phyloP scores from a whole-genome alignment of 2,329 filamentous ascomycete species.

The Emericellopsis cladophorae region DNA sequence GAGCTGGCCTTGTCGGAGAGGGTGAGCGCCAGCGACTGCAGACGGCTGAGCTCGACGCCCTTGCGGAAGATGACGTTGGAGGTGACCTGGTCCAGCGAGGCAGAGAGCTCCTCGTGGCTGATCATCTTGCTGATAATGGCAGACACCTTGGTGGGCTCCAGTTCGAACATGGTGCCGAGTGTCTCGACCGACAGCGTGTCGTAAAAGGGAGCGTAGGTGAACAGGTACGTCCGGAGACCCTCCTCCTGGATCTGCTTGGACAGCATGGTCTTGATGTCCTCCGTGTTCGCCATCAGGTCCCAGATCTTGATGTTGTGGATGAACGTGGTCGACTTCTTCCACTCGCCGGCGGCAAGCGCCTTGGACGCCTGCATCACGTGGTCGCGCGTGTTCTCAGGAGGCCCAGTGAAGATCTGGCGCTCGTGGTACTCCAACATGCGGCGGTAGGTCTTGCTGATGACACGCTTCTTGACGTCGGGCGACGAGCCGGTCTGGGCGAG shows the following conservation, averaged over 20 bases:
- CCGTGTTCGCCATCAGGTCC: conserved; percentile 88
- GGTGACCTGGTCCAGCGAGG: conserved; percentile 95
- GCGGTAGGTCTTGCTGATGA: conserved; percentile 99
- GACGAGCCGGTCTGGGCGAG: conserved; percentile 94
- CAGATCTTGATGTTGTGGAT: conserved; percentile 99
- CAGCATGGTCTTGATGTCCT: conserved; percentile 94
- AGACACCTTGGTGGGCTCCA: conserved; percentile 80
- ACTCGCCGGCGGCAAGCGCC: conserved; percentile 90
- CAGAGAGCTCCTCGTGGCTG: conserved; percentile 93
- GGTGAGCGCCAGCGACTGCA: conserved; percentile 89
- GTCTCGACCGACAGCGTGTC: conserved; percentile 84
- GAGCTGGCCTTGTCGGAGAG: conserved; percentile 92
- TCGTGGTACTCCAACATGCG: conserved; percentile 99
- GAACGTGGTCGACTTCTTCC: conserved; percentile 91
- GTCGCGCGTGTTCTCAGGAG: conserved; percentile 96
- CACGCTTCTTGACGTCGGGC: conserved; percentile 90
- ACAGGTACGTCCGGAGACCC: conserved; percentile 93
- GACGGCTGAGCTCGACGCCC: conserved; percentile 90
- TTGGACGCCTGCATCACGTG: conserved; percentile 99
- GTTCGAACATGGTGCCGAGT: conserved; percentile 88
- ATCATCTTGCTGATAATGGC: conserved; percentile 99
- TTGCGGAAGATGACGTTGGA: conserved; percentile 98
- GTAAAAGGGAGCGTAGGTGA: conserved; percentile 99
- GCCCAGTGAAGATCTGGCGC: conserved; percentile 96
- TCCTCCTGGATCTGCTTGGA: conserved; percentile 98